Conservation (phyloP, 192 early-diverging fungal genomes). For the Lunasporangiospora selenospora region DNA sequence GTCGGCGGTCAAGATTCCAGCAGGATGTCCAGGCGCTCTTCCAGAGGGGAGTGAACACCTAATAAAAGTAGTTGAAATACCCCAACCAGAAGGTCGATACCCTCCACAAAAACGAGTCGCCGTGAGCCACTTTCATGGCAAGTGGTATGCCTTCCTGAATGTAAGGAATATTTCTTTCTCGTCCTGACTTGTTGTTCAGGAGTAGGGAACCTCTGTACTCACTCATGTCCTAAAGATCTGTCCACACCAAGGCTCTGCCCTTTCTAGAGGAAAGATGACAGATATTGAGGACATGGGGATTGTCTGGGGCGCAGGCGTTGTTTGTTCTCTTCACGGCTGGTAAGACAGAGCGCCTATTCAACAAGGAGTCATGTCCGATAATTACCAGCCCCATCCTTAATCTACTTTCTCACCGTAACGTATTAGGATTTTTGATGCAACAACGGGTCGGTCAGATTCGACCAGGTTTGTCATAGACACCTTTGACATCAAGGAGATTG, state of each 20-base stretch:
- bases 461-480: conserved; percentile 46
- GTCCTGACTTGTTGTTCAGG: too few relatives aligned
- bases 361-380: neutral
- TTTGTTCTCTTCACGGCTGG: conserved; percentile 36
- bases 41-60: conserved; percentile 7
- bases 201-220: too few relatives aligned
- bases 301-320: conserved; percentile 40
- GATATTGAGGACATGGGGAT: conserved; percentile 49
- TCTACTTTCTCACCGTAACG: too few relatives aligned
- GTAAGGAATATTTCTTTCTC: conserved; percentile 9
- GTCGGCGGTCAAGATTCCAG: too few relatives aligned
- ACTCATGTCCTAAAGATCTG: too few relatives aligned
- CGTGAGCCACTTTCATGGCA: conserved; percentile 29
- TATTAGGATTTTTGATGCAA: conserved; percentile 36
- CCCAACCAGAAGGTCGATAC: conserved; percentile 39
- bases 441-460: conserved; percentile 36
- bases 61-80: conserved; percentile 39
- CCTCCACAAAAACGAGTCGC: conserved; percentile 35
- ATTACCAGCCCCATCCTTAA: neutral
- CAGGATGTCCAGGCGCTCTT: too few relatives aligned
- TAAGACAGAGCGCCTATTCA: neutral
- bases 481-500: conserved; percentile 38
- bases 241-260: conserved; percentile 41
- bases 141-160: conserved; percentile 47
- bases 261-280: conserved; percentile 29